These are phyloP conservation scores for Chytriomyces sp. DNA, from an alignment of 192 early-diverging fungal genomes.

Conservation along the genomic window DNA sequence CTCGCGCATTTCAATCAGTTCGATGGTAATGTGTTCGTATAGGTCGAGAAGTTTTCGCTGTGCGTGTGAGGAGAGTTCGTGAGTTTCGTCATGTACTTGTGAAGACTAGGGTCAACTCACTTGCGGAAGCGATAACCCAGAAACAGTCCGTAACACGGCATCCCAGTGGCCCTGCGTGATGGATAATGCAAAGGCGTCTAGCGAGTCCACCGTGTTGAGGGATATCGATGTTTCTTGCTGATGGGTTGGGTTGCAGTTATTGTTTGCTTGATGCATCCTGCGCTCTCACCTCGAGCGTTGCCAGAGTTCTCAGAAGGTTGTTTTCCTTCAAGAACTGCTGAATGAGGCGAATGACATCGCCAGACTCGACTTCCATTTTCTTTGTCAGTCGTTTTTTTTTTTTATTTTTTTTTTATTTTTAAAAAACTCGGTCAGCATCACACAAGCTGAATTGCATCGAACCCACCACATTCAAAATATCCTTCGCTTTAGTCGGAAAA, in stretches of 20 bases:
- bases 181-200: conserved; percentile 72
- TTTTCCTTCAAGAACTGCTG: conserved; percentile 93
- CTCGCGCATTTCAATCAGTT: conserved; percentile 85
- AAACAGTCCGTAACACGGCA: conserved; percentile 73
- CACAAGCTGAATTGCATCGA: too few relatives aligned
- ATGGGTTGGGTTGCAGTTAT: not conserved
- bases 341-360: conserved; percentile 79
- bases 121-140: conserved; percentile 48
- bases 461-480: too few relatives aligned
- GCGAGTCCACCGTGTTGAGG: conserved; percentile 86
- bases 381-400: not conserved
- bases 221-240: conserved; percentile 78
- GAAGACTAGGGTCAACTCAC: not conserved
- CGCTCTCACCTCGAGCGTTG: conserved; percentile 68
- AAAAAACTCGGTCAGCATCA: too few relatives aligned
- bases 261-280: not conserved
- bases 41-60: conserved; percentile 77
- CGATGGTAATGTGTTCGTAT: conserved; percentile 91
- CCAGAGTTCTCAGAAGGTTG: conserved; percentile 79
- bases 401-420: not conserved
- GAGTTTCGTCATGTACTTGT: too few relatives aligned
- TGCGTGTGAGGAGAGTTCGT: conserved; percentile 52
- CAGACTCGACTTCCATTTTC: conserved; percentile 25
- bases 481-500: too few relatives aligned
- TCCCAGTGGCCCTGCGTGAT: conserved; percentile 89